Conservation (phyloP, 179 eudicot species). For the Beta macrorhiza region DNA sequence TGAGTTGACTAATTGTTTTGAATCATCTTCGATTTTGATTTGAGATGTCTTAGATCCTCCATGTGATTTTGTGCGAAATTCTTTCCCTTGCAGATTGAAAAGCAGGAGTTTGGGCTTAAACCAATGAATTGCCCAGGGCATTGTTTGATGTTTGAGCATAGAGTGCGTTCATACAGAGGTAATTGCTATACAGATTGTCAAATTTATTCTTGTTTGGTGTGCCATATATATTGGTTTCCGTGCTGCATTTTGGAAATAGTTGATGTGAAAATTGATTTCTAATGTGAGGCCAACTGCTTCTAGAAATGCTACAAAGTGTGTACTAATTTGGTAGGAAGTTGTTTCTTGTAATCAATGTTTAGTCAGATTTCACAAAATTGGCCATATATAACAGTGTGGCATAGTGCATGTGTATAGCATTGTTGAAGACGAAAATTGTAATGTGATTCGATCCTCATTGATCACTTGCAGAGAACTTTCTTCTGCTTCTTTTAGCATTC, state of each 20-base stretch:
- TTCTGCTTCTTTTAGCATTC: background rate
- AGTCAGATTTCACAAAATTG: background rate
- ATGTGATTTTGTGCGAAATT: background rate
- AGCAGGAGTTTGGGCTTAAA: slow-evolving; percentile 94
- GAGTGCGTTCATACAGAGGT: slow-evolving; percentile 98
- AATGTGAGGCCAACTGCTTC: background rate
- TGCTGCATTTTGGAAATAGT: background rate
- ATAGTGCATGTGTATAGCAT: background rate
- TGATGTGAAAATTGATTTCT: background rate
- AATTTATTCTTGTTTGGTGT: background rate
- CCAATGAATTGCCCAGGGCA: slow-evolving; percentile 99
- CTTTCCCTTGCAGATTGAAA: slow-evolving; percentile 62
- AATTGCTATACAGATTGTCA: slow-evolving; percentile 8
- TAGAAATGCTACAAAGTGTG: background rate
- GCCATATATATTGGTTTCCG: background rate
- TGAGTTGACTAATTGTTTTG: background rate
- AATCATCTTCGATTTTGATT: background rate
- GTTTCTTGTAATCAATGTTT: background rate
- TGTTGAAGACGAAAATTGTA: background rate
- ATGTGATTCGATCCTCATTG: background rate
- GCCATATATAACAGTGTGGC: background rate
- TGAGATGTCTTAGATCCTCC: background rate
- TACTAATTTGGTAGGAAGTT: background rate
- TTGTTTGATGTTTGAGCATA: slow-evolving; percentile 85
- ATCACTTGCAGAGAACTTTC: background rate